Conservation (phyloP, 176 grass and related monocot species). For the Melocanna baccifera region DNA sequence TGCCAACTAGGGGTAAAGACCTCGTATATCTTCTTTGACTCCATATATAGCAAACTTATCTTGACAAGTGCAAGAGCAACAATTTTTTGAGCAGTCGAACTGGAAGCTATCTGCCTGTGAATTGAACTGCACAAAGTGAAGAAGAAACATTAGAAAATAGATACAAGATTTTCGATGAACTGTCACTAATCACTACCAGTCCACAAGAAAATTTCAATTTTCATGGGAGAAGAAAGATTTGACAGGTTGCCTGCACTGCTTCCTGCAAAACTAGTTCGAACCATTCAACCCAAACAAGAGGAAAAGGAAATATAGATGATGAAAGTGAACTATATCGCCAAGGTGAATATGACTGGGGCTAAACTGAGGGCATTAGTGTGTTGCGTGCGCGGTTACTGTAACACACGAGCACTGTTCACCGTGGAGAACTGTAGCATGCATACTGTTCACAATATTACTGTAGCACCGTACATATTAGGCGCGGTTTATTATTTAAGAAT, state of each 20-base stretch:
- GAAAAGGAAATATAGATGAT: background rate
- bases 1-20: slow-evolving; percentile 24
- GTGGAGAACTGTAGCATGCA: too few relatives aligned
- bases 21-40: slow-evolving; percentile 80
- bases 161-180: background rate
- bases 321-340: background rate
- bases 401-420: too few relatives aligned
- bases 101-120: slow-evolving; percentile 78
- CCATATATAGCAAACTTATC: slow-evolving; percentile 87
- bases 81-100: slow-evolving; percentile 55
- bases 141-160: slow-evolving; percentile 31
- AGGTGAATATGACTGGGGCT: background rate
- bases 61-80: slow-evolving; percentile 76
- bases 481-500: too few relatives aligned
- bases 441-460: too few relatives aligned
- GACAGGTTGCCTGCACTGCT: background rate
- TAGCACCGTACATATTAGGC: too few relatives aligned
- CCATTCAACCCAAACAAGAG: background rate
- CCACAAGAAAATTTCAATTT: background rate
- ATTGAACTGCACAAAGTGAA: slow-evolving; percentile 70
- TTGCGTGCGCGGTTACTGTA: too few relatives aligned
- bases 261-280: background rate
- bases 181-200: background rate
- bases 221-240: background rate
- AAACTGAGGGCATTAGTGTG: slow-evolving; percentile 2